Conservation (phyloP, 2,329 filamentous ascomycete species). For the Pyrenochaeta sp. region DNA sequence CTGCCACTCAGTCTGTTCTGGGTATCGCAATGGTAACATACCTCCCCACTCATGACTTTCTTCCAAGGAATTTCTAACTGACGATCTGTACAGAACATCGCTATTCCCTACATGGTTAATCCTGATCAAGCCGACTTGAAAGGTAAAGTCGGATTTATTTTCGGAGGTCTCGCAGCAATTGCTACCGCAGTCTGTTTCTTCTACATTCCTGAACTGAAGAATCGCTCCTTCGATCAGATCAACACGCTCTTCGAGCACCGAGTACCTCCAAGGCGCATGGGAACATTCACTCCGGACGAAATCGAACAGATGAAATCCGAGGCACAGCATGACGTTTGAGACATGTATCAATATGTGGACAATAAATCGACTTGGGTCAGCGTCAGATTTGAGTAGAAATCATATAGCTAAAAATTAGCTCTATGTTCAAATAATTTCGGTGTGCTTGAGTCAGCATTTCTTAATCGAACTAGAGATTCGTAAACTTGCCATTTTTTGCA, state of each 20-base stretch:
- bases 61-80: too few relatives aligned
- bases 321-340: neutral
- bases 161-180: slow-evolving; percentile 39
- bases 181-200: slow-evolving; percentile 44
- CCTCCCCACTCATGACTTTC: too few relatives aligned
- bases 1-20: slow-evolving; percentile 48
- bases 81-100: slow-evolving; percentile 40
- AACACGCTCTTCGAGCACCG: slow-evolving; percentile 47
- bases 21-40: too few relatives aligned
- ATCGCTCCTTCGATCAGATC: slow-evolving; percentile 48
- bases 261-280: slow-evolving; percentile 29
- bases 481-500: too few relatives aligned
- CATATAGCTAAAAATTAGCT: too few relatives aligned
- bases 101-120: slow-evolving; percentile 51
- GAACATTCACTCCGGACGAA: slow-evolving; percentile 3
- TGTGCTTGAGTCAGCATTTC: too few relatives aligned
- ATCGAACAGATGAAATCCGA: neutral
- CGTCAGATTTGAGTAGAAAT: too few relatives aligned
- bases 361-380: too few relatives aligned
- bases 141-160: slow-evolving; percentile 53
- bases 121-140: slow-evolving; percentile 47
- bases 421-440: too few relatives aligned
- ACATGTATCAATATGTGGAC: neutral
- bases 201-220: slow-evolving; percentile 50
- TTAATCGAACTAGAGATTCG: too few relatives aligned